phyloP scores from a whole-genome alignment of 139 green algal species.

The Chlamydomonas asymmetrica region DNA sequence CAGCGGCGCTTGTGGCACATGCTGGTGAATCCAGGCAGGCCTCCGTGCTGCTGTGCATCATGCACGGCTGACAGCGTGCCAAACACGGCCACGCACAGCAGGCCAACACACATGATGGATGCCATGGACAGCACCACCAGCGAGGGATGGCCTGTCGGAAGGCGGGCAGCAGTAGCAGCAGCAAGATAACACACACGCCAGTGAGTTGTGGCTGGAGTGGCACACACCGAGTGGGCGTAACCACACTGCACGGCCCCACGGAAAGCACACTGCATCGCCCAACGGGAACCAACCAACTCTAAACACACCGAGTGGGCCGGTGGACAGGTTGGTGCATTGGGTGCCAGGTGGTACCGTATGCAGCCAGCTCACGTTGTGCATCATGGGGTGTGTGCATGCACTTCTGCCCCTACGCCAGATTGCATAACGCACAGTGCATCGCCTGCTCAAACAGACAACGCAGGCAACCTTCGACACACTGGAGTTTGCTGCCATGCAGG shows the following conservation, averaged over 20 bases:
- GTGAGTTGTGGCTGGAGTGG: background rate
- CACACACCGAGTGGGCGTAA: background rate
- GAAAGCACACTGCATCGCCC: background rate
- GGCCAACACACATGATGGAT: conserved; percentile 27
- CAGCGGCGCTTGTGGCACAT: too few relatives aligned
- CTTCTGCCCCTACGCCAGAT: too few relatives aligned
- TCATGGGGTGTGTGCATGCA: too few relatives aligned
- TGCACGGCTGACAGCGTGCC: background rate
- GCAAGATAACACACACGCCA: too few relatives aligned
- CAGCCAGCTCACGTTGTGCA: too few relatives aligned
- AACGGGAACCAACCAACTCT: background rate
- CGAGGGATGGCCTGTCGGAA: conserved; percentile 12
- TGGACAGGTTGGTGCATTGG: too few relatives aligned
- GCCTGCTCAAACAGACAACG: background rate
- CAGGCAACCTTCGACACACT: background rate
- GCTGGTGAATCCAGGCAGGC: too few relatives aligned
- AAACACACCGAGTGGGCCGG: too few relatives aligned
- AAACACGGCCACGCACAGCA: conserved; percentile 27
- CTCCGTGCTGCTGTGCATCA: too few relatives aligned
- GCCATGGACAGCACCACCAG: conserved; percentile 41
- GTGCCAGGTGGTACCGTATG: too few relatives aligned
- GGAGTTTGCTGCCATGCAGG: background rate
- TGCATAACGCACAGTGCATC: too few relatives aligned
- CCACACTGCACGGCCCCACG: background rate
- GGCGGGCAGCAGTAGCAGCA: too few relatives aligned